These are phyloP conservation scores for Favolaschia claudopus DNA, from an alignment of 768 basidiomycete species.

Conservation along the genomic window DNA sequence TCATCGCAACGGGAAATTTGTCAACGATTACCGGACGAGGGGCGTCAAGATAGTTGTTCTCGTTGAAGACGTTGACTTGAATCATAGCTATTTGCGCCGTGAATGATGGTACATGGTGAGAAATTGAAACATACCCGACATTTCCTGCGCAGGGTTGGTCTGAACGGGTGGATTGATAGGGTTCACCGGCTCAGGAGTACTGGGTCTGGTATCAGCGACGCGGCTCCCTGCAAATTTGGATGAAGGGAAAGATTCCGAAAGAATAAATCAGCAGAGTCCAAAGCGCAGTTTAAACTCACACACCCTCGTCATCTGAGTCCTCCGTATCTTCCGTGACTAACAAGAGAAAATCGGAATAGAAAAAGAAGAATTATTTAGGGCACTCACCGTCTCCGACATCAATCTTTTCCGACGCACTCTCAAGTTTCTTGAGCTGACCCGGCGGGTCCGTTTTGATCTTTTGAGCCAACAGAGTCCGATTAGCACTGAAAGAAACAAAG, in stretches of 20 bases:
- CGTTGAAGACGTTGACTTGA: constrained; percentile 7
- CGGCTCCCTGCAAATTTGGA: too few relatives aligned
- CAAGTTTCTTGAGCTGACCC: background rate
- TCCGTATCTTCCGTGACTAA: too few relatives aligned
- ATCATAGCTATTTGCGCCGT: background rate
- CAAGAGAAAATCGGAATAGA: too few relatives aligned
- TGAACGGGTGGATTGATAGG: background rate
- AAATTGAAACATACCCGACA: background rate
- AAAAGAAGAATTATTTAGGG: too few relatives aligned
- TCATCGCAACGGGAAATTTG: background rate
- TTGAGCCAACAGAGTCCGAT: background rate
- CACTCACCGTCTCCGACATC: too few relatives aligned
- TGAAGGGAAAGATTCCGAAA: too few relatives aligned
- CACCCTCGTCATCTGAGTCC: too few relatives aligned
- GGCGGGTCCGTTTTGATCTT: background rate
- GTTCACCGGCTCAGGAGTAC: too few relatives aligned
- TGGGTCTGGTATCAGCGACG: too few relatives aligned
- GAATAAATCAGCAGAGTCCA: too few relatives aligned
- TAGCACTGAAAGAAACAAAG: background rate
- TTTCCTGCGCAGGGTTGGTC: background rate
- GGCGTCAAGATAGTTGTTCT: background rate
- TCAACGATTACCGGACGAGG: background rate
- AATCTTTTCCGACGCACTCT: background rate
- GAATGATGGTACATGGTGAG: too few relatives aligned
- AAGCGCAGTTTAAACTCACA: too few relatives aligned